These are phyloP conservation scores for Skeletonema potamos DNA, from an alignment of 108 stramenopile genomes.

Conservation along the genomic window DNA sequence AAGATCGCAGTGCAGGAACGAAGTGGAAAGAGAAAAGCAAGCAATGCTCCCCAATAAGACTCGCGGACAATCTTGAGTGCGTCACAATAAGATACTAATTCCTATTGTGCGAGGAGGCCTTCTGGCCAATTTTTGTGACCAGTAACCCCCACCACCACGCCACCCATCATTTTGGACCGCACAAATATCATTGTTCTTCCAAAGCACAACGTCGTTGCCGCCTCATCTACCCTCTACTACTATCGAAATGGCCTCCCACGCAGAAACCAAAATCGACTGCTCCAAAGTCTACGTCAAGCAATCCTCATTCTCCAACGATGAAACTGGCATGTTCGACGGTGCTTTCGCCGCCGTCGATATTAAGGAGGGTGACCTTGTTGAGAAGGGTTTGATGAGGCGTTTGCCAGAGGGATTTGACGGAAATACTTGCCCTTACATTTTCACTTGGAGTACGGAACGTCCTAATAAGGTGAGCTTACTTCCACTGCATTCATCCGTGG, in stretches of 20 bases:
- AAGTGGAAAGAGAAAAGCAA: no score
- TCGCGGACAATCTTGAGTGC: neutral
- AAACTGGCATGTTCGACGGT: constrained; percentile 71
- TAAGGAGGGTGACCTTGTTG: constrained; percentile 71
- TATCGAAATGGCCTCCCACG: constrained; percentile 54
- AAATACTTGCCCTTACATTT: constrained; percentile 71
- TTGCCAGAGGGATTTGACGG: constrained; percentile 78
- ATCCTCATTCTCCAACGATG: constrained; percentile 60
- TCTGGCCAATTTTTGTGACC: neutral
- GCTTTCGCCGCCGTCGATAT: constrained; percentile 61
- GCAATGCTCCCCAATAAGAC: neutral
- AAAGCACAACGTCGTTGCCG: neutral
- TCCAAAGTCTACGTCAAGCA: constrained; percentile 74
- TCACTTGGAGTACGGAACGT: constrained; percentile 70
- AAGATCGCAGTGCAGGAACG: no score
- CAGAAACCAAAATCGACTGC: constrained; percentile 76
- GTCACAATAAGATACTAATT: neutral
- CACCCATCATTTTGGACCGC: neutral
- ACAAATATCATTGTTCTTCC: neutral
- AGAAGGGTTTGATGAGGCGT: constrained; percentile 77
- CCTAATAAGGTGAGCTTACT: constrained; percentile 56
- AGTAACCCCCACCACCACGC: neutral
- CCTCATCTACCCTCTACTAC: neutral
- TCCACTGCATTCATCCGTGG: neutral
- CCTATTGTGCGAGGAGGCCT: neutral